Conservation (phyloP, 352 stramenopile species). For the Phytophthora cryptogea region DNA sequence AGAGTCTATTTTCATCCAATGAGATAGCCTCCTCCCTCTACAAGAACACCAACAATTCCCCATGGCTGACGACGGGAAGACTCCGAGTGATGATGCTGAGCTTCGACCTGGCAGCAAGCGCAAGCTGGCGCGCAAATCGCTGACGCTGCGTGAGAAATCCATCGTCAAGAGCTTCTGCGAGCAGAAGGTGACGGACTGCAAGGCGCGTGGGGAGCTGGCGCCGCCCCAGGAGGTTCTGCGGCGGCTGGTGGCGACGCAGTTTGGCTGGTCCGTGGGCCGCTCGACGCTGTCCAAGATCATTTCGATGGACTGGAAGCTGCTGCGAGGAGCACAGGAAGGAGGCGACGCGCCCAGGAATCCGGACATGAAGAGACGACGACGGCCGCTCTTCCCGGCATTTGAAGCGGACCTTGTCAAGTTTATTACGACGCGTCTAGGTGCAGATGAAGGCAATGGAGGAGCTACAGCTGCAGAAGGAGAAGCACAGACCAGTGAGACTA, state of each 20-base stretch:
- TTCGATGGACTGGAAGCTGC: constrained; percentile 62
- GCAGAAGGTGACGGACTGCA: constrained; percentile 62
- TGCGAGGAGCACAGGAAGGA: constrained; percentile 36
- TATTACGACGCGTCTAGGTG: constrained; percentile 37
- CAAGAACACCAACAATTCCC: constrained; percentile 22
- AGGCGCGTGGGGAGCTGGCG: constrained; percentile 51
- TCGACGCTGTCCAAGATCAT: constrained; percentile 83
- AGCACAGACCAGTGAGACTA: not conserved
- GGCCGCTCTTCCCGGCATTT: constrained; percentile 72
- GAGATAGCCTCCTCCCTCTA: constrained; percentile 15
- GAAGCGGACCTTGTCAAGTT: constrained; percentile 68
- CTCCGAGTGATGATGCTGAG: constrained; percentile 1
- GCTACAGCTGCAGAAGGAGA: not conserved
- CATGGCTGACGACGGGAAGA: constrained; percentile 13
- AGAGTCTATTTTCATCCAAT: constrained; percentile 9
- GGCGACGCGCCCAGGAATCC: constrained; percentile 55
- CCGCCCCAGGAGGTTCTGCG: constrained; percentile 69
- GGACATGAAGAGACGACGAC: constrained; percentile 76
- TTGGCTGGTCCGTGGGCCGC: constrained; percentile 66
- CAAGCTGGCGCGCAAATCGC: constrained; percentile 45
- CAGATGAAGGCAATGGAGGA: not conserved
- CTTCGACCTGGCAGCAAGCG: constrained; percentile 18
- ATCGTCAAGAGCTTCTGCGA: constrained; percentile 83
- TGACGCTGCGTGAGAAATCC: constrained; percentile 74
- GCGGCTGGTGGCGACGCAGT: constrained; percentile 52